Evolutionary conservation across 805 yeast genomes (phyloP).

Genomic region (Candida schatavii): DNA sequence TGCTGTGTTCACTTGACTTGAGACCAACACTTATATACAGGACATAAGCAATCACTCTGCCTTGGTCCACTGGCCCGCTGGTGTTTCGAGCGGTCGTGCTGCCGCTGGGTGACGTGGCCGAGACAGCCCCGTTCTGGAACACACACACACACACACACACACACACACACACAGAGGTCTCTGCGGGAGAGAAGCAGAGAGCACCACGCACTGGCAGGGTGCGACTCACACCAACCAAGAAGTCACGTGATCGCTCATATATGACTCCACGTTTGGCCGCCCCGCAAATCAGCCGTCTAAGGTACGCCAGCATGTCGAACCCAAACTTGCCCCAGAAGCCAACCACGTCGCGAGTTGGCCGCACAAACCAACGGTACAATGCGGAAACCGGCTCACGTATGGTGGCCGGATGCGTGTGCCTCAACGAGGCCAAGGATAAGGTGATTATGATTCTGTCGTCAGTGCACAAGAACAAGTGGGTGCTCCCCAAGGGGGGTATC

Average conservation of each 20-base stretch:
- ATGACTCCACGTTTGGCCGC: no score
- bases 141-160: no score
- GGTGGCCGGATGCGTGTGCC: slow-evolving; percentile 89
- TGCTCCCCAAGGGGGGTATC: slow-evolving; percentile 94
- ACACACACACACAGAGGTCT: no score
- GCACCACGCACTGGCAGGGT: no score
- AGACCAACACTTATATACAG: no score
- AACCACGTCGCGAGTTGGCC: slow-evolving; percentile 47
- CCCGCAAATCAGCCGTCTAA: background rate
- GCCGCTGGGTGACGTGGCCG: no score
- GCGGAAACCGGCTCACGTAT: slow-evolving; percentile 70
- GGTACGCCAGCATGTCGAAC: slow-evolving; percentile 1
- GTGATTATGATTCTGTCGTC: slow-evolving; percentile 80
- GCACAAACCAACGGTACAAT: slow-evolving; percentile 58
- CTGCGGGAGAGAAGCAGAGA: no score
- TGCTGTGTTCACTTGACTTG: no score
- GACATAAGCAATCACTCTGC: no score
- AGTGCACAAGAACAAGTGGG: slow-evolving; percentile 70
- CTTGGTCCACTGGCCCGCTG: no score
- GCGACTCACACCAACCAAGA: background rate
- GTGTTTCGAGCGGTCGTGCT: no score
- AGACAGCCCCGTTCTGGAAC: no score
- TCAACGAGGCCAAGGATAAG: slow-evolving; percentile 52
- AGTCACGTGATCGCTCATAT: background rate
- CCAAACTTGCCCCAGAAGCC: slow-evolving; percentile 7